Percentiles rank a stretch among this genome's conserved stretches.
These are phyloP conservation scores for Pycnococcus provasolii DNA, from an alignment of 139 green algal species.

Conservation along the genomic window DNA sequence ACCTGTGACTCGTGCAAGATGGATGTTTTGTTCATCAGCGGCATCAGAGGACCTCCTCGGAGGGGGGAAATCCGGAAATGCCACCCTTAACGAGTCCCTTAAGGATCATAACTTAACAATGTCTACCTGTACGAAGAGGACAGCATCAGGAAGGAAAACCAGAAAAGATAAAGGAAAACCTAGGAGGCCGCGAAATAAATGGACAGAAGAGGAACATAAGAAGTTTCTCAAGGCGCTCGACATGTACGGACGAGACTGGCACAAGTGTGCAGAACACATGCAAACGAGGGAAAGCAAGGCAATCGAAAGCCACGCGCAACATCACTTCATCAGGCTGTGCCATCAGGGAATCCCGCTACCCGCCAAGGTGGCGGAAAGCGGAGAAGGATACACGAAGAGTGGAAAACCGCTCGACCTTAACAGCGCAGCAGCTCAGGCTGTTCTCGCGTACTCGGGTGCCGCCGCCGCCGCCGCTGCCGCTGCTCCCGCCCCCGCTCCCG, in stretches of 20 bases:
- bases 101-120: too few species aligned
- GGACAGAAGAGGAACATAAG: constrained; percentile 57
- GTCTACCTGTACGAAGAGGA: too few species aligned
- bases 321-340: constrained; percentile 69
- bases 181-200: constrained; percentile 32
- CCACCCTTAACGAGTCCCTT: too few species aligned
- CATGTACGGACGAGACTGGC: constrained; percentile 56
- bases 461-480: too few species aligned
- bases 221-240: constrained; percentile 52
- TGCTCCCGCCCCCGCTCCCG: background rate
- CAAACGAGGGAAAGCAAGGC: constrained; percentile 45
- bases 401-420: constrained; percentile 65
- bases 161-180: too few species aligned
- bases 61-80: too few species aligned
- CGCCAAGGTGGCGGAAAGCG: constrained; percentile 34
- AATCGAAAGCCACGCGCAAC: constrained; percentile 58
- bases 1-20: too few species aligned
- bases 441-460: too few species aligned
- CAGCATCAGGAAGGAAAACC: too few species aligned
- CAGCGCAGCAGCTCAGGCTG: constrained; percentile 47
- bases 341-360: constrained; percentile 56
- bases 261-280: constrained; percentile 41
- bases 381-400: constrained; percentile 52
- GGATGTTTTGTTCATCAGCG: too few species aligned
- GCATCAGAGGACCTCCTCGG: too few species aligned